Evolutionary conservation across 2,329 filamentous ascomycete species (phyloP).

Genomic region (Pseudogymnoascus sp.): DNA sequence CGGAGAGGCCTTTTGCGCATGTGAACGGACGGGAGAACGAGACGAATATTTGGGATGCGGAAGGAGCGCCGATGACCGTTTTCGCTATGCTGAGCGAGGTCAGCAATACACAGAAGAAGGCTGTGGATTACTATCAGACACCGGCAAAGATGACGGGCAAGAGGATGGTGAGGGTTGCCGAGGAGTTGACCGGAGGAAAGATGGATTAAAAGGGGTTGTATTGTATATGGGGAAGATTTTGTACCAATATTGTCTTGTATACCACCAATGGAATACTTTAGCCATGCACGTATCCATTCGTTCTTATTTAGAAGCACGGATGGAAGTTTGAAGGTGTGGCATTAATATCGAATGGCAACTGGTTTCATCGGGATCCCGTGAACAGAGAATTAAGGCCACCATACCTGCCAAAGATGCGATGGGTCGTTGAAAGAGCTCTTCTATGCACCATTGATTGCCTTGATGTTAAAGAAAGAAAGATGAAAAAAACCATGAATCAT

Average conservation of each 20-base stretch:
- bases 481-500: not conserved
- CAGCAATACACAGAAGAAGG: slow-evolving; percentile 27
- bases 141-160: slow-evolving; percentile 38
- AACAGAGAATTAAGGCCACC: not conserved
- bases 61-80: slow-evolving; percentile 35
- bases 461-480: not conserved
- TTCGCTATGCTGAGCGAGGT: slow-evolving; percentile 37
- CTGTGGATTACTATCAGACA: slow-evolving; percentile 25
- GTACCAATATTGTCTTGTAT: slow-evolving; percentile 8
- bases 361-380: not conserved
- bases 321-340: not conserved
- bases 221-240: not conserved
- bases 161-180: slow-evolving; percentile 54
- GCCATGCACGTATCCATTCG: not conserved
- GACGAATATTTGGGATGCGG: slow-evolving; percentile 27
- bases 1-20: slow-evolving; percentile 33
- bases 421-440: not conserved
- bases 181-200: slow-evolving; percentile 60
- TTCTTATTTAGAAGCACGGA: not conserved
- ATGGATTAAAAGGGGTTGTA: slow-evolving; percentile 30
- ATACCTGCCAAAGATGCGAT: not conserved
- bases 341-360: not conserved
- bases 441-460: not conserved
- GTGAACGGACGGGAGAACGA: not conserved
- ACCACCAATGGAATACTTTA: slow-evolving; percentile 8